Base-by-base conservation (phyloP, 2,329 filamentous ascomycete genomes). In the Trichoderma atroviride region DNA sequence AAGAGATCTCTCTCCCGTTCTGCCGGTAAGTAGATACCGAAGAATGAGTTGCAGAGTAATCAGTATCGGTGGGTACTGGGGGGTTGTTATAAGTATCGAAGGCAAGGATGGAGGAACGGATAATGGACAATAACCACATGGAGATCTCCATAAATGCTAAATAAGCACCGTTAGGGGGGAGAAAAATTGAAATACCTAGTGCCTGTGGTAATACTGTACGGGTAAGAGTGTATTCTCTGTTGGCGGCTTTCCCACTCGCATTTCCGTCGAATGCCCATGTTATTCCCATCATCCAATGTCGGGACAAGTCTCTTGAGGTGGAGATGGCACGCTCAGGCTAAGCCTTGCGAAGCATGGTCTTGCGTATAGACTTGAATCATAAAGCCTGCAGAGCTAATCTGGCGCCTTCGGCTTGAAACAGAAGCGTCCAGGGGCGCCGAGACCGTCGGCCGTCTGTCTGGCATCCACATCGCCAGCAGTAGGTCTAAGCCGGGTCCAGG, bases 261-360 rank as follows among this genome's bases (percentile, higher is more conserved):
- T 56, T 11, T 27, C 43, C 50, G n/a, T 35, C n/a, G 19, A 37
- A 55, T 64, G 22, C 27, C 63, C 63, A 58, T 66, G 63, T 58
- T 58, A 58, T 66, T 58, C 27, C 63, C 63, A 58, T 50, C 5
- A 5, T 40, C 29, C 40, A 59, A 58, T 67, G 40, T 52, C 40
- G n/a, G 35, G 35, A 37, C 57, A 9, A n/a, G 14, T 37, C 57
- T 43, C 56, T 58, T 5, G 27, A 29, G 62, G 27, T 50, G 40
- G 24, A 40, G 43, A 37, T 31, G 43, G 50, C 35, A 56, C 29
- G 52, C 55, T 37, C 52, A 35, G 31, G n/a, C 65, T 68, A 68
- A 68, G 65, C 65, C 65, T 61, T 68, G 65, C 33, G 57, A 68
- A 68, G 65, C 65, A 31, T 68, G 65, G 65, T 53, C 22, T 11